phyloP scores from a whole-genome alignment of 140 eudicot genomes.

The Cichorium intybus region DNA sequence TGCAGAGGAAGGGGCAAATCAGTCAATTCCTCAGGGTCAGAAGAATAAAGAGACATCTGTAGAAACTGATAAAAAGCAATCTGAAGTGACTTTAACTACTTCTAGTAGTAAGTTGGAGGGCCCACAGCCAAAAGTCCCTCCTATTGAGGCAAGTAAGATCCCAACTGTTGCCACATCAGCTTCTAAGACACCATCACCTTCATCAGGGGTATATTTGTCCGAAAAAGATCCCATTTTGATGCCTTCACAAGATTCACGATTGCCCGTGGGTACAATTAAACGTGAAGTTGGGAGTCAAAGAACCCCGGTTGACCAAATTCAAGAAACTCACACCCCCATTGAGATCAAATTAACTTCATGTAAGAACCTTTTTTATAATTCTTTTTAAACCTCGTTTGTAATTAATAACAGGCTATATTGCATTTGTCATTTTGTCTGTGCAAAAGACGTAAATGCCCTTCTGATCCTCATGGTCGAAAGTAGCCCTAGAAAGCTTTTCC shows the following conservation, averaged over 20 bases:
- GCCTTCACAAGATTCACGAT: neutral
- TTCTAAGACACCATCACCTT: constrained; percentile 35
- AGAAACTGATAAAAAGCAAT: constrained; percentile 32
- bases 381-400: no score
- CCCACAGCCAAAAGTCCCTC: constrained; percentile 9
- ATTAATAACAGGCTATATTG: no score
- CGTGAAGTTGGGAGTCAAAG: constrained; percentile 47
- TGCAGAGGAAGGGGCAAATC: constrained; percentile 37
- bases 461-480: neutral
- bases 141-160: constrained; percentile 29
- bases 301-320: constrained; percentile 32
- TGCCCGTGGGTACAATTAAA: neutral
- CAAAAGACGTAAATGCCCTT: neutral
- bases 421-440: no score
- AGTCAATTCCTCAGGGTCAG: constrained; percentile 35
- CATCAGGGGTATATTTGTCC: constrained; percentile 48
- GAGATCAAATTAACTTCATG: constrained; percentile 43
- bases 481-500: neutral
- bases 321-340: constrained; percentile 25
- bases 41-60: constrained; percentile 35
- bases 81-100: constrained; percentile 24
- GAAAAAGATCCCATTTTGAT: neutral
- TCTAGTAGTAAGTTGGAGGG: constrained; percentile 27
- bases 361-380: constrained; percentile 21
- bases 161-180: constrained; percentile 18